Evolutionary conservation across 345 rosid species (phyloP).

Genomic region (Cardamine occulta): DNA sequence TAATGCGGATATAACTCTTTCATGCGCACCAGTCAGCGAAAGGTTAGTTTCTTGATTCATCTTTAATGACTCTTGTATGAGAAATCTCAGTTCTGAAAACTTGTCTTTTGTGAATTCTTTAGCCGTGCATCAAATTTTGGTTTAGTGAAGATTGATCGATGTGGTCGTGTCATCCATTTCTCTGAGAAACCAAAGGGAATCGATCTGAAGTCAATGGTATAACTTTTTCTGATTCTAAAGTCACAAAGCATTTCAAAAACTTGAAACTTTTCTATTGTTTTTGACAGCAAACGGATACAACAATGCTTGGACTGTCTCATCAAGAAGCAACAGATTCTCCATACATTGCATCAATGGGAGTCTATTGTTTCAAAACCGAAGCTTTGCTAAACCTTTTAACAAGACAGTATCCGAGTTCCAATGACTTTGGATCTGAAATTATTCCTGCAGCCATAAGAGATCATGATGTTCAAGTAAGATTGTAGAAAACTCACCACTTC

Average conservation of each 20-base stretch:
- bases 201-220: slow-evolving; percentile 75
- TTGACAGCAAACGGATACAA: slow-evolving; percentile 70
- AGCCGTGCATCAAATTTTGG: slow-evolving; percentile 84
- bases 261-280: background rate
- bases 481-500: background rate
- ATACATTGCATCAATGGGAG: slow-evolving; percentile 90
- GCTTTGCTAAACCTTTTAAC: slow-evolving; percentile 69
- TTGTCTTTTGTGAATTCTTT: slow-evolving; percentile 30
- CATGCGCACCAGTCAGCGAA: slow-evolving; percentile 39
- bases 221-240: background rate
- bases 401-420: slow-evolving; percentile 63
- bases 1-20: slow-evolving; percentile 36
- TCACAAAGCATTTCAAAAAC: background rate
- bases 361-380: slow-evolving; percentile 78
- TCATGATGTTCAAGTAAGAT: slow-evolving; percentile 67
- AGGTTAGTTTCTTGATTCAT: slow-evolving; percentile 33
- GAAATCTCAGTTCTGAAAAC: background rate
- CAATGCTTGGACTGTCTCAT: slow-evolving; percentile 59
- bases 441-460: slow-evolving; percentile 70
- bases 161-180: slow-evolving; percentile 65
- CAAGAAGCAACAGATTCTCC: slow-evolving; percentile 62
- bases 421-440: slow-evolving; percentile 90
- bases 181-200: slow-evolving; percentile 76
- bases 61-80: slow-evolving; percentile 1
- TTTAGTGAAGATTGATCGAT: slow-evolving; percentile 69